A percentile compares a stretch with the other conserved stretches of the same genome.
These are phyloP conservation scores for Fusarium bactridioides DNA, from an alignment of 2,329 filamentous ascomycete genomes.

Conservation along the genomic window DNA sequence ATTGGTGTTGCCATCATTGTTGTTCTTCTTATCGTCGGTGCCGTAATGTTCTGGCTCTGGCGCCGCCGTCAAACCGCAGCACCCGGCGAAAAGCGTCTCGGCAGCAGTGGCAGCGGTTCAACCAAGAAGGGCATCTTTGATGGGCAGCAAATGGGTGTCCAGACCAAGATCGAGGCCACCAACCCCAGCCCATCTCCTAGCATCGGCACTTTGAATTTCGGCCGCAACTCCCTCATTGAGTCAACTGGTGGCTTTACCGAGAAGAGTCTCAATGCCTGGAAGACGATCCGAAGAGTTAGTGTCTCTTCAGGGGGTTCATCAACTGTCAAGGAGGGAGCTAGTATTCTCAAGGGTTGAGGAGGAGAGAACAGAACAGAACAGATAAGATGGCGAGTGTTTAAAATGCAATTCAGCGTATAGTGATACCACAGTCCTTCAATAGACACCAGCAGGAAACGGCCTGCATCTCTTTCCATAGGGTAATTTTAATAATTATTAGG, in stretches of 20 bases:
- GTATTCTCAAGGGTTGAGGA: constrained; percentile 8
- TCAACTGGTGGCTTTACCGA: constrained; percentile 28
- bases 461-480: constrained; percentile 33
- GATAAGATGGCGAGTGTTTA: neutral
- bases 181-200: constrained; percentile 38
- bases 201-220: constrained; percentile 38
- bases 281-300: constrained; percentile 40
- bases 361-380: neutral
- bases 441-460: constrained; percentile 35
- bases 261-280: constrained; percentile 32
- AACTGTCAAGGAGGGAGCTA: constrained; percentile 10
- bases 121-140: constrained; percentile 32
- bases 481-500: constrained; percentile 28
- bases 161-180: constrained; percentile 40
- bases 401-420: constrained; percentile 15
- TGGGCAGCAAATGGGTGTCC: constrained; percentile 35
- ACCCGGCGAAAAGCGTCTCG: constrained; percentile 12
- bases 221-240: constrained; percentile 38
- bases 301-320: constrained; percentile 33
- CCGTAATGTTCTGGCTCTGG: constrained; percentile 34
- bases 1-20: constrained; percentile 24
- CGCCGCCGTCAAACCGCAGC: constrained; percentile 8
- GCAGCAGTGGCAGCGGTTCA: constrained; percentile 31
- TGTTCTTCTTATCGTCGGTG: constrained; percentile 9
- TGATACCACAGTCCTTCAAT: constrained; percentile 29